Conservation (phyloP, 2,329 filamentous ascomycete species). For the Colletotrichum sp. region DNA sequence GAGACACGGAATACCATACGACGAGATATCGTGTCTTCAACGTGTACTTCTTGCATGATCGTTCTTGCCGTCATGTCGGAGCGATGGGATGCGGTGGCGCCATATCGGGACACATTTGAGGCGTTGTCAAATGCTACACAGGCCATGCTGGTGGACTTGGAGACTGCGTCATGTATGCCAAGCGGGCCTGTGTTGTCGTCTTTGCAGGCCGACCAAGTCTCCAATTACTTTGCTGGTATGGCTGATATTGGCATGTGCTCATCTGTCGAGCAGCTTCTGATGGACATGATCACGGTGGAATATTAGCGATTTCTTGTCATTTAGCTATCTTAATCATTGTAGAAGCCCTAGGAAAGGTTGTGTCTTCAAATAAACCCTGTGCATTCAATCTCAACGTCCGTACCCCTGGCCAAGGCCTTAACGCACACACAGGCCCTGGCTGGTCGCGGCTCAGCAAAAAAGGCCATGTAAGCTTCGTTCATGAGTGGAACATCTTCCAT, state of each 20-base stretch:
- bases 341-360: background rate
- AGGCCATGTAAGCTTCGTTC: background rate
- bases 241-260: background rate
- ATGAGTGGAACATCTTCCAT: background rate
- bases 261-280: background rate
- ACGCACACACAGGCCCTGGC: background rate
- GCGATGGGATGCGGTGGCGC: background rate
- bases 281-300: slow-evolving; percentile 22
- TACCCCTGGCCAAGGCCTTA: background rate
- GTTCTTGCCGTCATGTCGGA: background rate
- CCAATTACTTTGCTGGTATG: background rate
- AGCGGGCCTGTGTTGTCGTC: background rate
- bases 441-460: background rate
- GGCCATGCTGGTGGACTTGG: background rate
- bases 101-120: background rate
- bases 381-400: background rate
- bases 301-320: background rate
- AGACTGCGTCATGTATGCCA: background rate
- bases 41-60: background rate
- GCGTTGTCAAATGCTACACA: background rate
- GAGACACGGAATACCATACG: background rate
- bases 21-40: background rate
- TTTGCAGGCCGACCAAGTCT: background rate
- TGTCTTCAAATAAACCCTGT: background rate
- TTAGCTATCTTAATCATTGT: background rate